phyloP scores from a whole-genome alignment of 2,329 filamentous ascomycete genomes.

The Alternaria infectoria region DNA sequence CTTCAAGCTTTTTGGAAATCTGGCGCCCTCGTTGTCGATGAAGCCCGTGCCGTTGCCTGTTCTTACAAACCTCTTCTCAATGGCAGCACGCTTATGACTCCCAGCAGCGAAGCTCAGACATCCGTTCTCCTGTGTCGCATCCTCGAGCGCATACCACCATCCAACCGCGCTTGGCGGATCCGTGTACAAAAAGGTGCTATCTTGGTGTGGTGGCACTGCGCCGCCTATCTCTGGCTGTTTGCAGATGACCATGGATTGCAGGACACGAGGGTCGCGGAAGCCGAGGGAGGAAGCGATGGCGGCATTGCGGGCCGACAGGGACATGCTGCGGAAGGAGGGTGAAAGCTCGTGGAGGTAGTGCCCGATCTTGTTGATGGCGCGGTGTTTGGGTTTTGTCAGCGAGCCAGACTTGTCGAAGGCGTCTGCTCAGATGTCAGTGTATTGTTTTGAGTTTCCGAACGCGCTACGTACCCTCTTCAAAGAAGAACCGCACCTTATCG shows the following conservation, averaged over 20 bases:
- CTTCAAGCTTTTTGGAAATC: slow-evolving; percentile 61
- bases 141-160: slow-evolving; percentile 97
- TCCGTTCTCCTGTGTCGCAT: slow-evolving; percentile 84
- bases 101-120: slow-evolving; percentile 87
- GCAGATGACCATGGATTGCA: slow-evolving; percentile 98
- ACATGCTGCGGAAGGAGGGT: slow-evolving; percentile 57
- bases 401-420: slow-evolving; percentile 72
- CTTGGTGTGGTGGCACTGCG: slow-evolving; percentile 88
- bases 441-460: not conserved
- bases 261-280: slow-evolving; percentile 74
- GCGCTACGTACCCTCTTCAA: slow-evolving; percentile 70
- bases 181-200: slow-evolving; percentile 91
- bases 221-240: slow-evolving; percentile 97
- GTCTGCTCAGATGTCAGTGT: slow-evolving; percentile 55
- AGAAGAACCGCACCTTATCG: slow-evolving; percentile 95
- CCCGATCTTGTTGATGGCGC: slow-evolving; percentile 76
- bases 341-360: slow-evolving; percentile 58
- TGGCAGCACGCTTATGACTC: slow-evolving; percentile 75
- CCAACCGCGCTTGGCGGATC: slow-evolving; percentile 87
- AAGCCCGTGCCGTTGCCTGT: slow-evolving; percentile 56
- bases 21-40: slow-evolving; percentile 68
- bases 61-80: slow-evolving; percentile 78
- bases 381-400: slow-evolving; percentile 78
- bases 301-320: slow-evolving; percentile 61
- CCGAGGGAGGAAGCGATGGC: slow-evolving; percentile 74